Conservation (phyloP, 139 green algal species). For the Coelastrella sp. region DNA sequence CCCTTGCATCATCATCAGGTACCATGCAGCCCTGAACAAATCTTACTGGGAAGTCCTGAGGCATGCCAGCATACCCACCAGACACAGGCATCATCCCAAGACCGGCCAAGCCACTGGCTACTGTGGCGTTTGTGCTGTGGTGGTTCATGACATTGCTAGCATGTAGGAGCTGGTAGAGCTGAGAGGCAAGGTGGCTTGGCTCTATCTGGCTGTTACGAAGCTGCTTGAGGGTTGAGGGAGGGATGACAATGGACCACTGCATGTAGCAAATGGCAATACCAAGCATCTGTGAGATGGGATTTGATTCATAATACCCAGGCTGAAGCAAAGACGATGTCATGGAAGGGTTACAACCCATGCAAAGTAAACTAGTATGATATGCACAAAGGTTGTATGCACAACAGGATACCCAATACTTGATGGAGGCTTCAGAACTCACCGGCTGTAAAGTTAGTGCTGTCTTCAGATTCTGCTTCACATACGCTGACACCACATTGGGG, state of each 20-base stretch:
- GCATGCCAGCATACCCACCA: slow-evolving; percentile 31
- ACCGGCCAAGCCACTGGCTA: background rate
- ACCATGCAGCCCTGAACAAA: slow-evolving; percentile 36
- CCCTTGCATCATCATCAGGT: background rate
- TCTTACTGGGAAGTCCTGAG: slow-evolving; percentile 39
- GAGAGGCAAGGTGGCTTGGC: background rate
- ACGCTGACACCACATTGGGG: background rate
- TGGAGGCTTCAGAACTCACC: background rate
- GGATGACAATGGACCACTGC: slow-evolving; percentile 39
- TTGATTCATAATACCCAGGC: too few species aligned
- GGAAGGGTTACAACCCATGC: too few species aligned
- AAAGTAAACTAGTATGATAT: too few species aligned
- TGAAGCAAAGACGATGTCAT: too few species aligned
- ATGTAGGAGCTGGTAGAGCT: slow-evolving; percentile 30
- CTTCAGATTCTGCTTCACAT: background rate
- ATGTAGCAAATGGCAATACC: too few species aligned
- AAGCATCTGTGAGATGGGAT: too few species aligned
- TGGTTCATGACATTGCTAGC: slow-evolving; percentile 24
- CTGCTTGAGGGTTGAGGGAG: background rate
- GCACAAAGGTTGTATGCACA: too few species aligned
- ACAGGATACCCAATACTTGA: too few species aligned
- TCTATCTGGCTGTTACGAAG: background rate
- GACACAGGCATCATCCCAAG: background rate
- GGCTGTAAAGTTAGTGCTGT: background rate
- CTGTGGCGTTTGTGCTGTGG: slow-evolving; percentile 1